Evolutionary conservation across 768 basidiomycete genomes (phyloP).

Genomic region (Baorangia bicolor): DNA sequence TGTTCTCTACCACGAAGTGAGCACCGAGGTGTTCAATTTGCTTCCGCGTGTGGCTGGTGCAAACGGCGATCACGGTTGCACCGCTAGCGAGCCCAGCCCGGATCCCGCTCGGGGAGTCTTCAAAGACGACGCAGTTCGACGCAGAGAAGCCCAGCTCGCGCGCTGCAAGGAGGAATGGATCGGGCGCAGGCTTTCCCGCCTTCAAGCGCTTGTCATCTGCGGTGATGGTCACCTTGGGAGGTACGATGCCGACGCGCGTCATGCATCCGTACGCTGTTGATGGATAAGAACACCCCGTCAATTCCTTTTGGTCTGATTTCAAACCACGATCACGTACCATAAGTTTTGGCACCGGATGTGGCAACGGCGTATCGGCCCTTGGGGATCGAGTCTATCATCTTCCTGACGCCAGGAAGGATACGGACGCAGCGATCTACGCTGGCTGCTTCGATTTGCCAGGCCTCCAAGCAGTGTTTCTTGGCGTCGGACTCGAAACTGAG

Average conservation of each 20-base stretch:
- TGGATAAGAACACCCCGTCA: neutral
- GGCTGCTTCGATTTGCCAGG: constrained; percentile 57
- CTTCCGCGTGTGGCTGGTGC: constrained; percentile 64
- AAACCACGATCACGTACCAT: constrained; percentile 42
- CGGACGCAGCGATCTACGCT: constrained; percentile 61
- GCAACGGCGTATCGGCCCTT: constrained; percentile 68
- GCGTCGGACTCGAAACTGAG: constrained; percentile 24
- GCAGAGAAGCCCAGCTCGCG: constrained; percentile 55
- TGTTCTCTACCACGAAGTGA: constrained; percentile 54
- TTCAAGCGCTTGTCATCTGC: constrained; percentile 74
- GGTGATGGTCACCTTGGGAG: constrained; percentile 69
- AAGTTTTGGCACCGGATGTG: constrained; percentile 72
- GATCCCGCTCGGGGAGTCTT: constrained; percentile 70
- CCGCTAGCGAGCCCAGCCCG: constrained; percentile 71
- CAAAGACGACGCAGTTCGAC: constrained; percentile 71
- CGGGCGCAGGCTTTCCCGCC: constrained; percentile 61
- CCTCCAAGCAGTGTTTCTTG: constrained; percentile 38
- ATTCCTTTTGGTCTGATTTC: neutral
- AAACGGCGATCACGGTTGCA: constrained; percentile 69
- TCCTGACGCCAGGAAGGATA: constrained; percentile 69
- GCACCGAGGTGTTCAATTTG: constrained; percentile 57
- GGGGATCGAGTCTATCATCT: constrained; percentile 65
- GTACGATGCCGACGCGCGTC: constrained; percentile 65
- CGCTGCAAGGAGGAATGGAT: constrained; percentile 64
- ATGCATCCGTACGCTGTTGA: constrained; percentile 61